These are phyloP conservation scores for Cercospora sp. DNA, from an alignment of 2,329 filamentous ascomycete species.

Conservation along the genomic window DNA sequence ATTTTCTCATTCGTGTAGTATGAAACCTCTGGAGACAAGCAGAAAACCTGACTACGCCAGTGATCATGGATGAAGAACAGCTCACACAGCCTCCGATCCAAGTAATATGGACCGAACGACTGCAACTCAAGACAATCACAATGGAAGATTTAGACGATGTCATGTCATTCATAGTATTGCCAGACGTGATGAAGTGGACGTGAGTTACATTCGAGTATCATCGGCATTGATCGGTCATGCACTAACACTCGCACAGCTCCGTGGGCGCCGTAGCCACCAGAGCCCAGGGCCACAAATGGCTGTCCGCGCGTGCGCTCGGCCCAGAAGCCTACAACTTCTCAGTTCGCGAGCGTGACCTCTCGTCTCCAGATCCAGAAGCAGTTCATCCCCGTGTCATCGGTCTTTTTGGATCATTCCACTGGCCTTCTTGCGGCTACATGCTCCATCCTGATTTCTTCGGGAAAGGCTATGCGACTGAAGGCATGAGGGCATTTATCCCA, in stretches of 20 bases:
- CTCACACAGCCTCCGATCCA: conserved; percentile 22
- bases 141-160: conserved; percentile 28
- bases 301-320: conserved; percentile 41
- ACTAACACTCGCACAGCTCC: conserved; percentile 43
- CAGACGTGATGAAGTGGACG: conserved; percentile 65
- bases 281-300: conserved; percentile 40
- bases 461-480: conserved; percentile 49
- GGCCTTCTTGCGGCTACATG: conserved; percentile 48
- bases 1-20: neutral
- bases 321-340: conserved; percentile 58
- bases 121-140: conserved; percentile 25
- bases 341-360: conserved; percentile 49
- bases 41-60: neutral
- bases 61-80: conserved; percentile 11
- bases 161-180: conserved; percentile 56
- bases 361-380: conserved; percentile 51
- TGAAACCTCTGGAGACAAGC: neutral
- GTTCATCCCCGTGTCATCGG: conserved; percentile 58
- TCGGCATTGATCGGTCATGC: no score
- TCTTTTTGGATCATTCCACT: conserved; percentile 45
- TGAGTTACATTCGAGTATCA: conserved; percentile 22
- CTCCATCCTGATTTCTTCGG: conserved; percentile 41
- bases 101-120: conserved; percentile 24
- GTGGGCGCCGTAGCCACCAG: conserved; percentile 22
- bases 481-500: conserved; percentile 45